A percentile compares a stretch with the other conserved stretches of the same genome.
Evolutionary conservation across 2,329 filamentous ascomycete species (phyloP).

Genomic region (Acrocalymma vagum): DNA sequence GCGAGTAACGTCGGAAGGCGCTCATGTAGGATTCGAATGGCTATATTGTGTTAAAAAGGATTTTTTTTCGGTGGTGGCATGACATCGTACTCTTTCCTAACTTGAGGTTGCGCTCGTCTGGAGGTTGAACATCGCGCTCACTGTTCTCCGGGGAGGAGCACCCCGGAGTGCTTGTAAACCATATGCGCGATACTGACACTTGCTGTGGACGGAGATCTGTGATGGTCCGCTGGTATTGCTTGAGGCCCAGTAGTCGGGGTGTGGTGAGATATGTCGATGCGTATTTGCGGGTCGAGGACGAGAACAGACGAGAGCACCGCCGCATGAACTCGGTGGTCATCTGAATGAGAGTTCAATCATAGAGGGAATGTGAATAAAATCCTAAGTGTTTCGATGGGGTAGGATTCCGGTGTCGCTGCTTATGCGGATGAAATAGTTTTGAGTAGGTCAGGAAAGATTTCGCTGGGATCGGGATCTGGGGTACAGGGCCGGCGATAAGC

Average conservation of each 20-base stretch:
- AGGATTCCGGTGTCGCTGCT: no score
- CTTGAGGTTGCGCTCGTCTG: slow-evolving; percentile 68
- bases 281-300: slow-evolving; percentile 48
- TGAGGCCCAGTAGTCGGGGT: slow-evolving; percentile 38
- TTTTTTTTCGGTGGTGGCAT: background rate
- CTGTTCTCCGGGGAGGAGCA: slow-evolving; percentile 30
- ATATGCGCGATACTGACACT: slow-evolving; percentile 47
- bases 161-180: slow-evolving; percentile 54
- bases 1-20: slow-evolving; percentile 68
- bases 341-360: slow-evolving; percentile 42
- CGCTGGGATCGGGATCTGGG: no score
- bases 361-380: slow-evolving; percentile 23
- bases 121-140: slow-evolving; percentile 56
- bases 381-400: no score
- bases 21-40: slow-evolving; percentile 68
- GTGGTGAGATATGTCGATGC: slow-evolving; percentile 30
- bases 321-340: slow-evolving; percentile 57
- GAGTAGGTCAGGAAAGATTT: no score
- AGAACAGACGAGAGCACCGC: slow-evolving; percentile 51
- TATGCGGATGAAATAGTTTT: no score
- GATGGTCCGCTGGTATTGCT: slow-evolving; percentile 43
- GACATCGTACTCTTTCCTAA: slow-evolving; percentile 65
- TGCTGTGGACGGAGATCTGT: slow-evolving; percentile 41
- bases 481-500: no score
- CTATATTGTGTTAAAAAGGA: slow-evolving; percentile 44